Evolutionary conservation across 495 filamentous ascomycete species (phyloP), one percentile per base, ranked within the genome.

Genomic region (Aspergillus biplanus): DNA sequence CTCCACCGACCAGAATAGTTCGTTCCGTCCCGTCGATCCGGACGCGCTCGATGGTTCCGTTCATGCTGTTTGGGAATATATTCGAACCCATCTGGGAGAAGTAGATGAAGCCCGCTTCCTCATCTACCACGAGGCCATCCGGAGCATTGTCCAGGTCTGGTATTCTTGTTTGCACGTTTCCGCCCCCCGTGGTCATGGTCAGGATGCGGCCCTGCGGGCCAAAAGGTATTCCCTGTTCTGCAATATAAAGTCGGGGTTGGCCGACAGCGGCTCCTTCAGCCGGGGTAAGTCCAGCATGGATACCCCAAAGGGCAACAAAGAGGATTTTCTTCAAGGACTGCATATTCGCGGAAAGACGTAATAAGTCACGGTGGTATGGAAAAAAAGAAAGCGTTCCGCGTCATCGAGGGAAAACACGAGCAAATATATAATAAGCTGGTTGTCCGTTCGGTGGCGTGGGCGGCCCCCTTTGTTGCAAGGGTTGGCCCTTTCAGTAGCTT

Each of bases 71-170:
- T 16, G 9, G 47, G 47, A 49, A 49, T 5, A 49, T 27, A 5
- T 7, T 5, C 47, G 15, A 49, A 16, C 47, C 47, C 15, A 49
- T 49, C 5, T 49, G 47, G n/a, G 47, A 49, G 47, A 18, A 49
- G 47, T 49, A 49, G 47, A 49, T 49, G 47, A 18, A 49, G 21
- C 47, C 47, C 7, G 46, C 46, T n/a, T 48, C 46, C 13, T 15
- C 12, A 21, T 48, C 46, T 7, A 48, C 16, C 12, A 48, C 46
- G 46, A 48, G 8, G 16, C 46, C 46, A 21, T 48, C 46, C 6
- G 46, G 46, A 5, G 46, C 46, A 7, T 15, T 48, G 11, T 21
- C 7, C 1, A 48, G 46, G 46, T 16, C 16, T 21, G 46, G 11
- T 21, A 48, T 21, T 13, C 1, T 21, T 21, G 46, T 48, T 48